Base-by-base conservation (phyloP, 228 moss, liverwort and hornwort genomes). In the Sphagnum magellanicum region DNA sequence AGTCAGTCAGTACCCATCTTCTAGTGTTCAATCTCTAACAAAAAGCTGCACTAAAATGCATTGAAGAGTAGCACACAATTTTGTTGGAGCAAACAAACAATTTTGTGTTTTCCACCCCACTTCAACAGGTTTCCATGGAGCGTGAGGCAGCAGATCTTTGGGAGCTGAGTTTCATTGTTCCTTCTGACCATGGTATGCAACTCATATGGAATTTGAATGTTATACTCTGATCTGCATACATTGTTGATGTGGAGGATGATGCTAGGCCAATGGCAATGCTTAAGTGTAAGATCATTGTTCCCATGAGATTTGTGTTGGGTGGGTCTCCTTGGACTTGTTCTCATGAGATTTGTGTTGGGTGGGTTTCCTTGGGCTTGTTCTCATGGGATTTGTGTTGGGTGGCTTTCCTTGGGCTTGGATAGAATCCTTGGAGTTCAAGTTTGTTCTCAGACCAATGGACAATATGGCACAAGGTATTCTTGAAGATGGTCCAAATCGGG, bases 131-230 rank as follows among this genome's bases (percentile, higher is more conserved):
- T 71, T 79, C 86, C 55, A 79, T 94, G 94, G 90, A 91, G 74
- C 88, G 86, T 65, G 86, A 84, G 76, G 80, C 90, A 13, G 72
- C 88, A 63, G 86, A 84, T 50, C 70, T 70, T 66, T 94, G 91
- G 94, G 91, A 88, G 75, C 77, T 94, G 16, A 84, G 88, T 79
- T 86, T 94, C 74, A 83, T 94, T 64, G 86, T 94, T 60, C 88
- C 94, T 59, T 76, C 81, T 52, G 81, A 80, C 81, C 86, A 84
- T 53, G 94, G 94, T 91, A 81, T 63, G 58, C 15, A 32, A 47
- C 59, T 12, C 10, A 17, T 15, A 57, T 58, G 16, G 47, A 66
- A 66, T 48, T 50, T 50, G 6, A 66, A 9, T 6, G 14, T 50
- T 66, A 49, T 59, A 11, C 59, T 59, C 15, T 59, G 11, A 15